Base-by-base conservation (phyloP, 495 filamentous ascomycete species). In the Friedmanniomyces endolithicus region DNA sequence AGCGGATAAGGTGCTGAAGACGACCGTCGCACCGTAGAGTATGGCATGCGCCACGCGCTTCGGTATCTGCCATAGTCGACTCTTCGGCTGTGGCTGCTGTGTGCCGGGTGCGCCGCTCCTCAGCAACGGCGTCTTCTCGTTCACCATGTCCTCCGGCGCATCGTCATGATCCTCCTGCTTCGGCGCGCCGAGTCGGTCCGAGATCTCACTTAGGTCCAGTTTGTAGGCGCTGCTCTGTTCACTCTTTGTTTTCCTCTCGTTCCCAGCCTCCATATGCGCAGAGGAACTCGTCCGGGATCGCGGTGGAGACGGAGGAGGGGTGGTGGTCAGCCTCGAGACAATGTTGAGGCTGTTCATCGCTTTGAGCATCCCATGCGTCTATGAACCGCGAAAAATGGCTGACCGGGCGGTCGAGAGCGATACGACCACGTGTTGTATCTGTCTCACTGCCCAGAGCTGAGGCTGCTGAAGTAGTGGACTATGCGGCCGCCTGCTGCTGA, bases 301-400 rank as follows among this genome's bases (percentile, higher is more conserved):
- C 35, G 63, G 48, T 6, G 70, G 66, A 29, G 62, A 69, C 24
- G 69, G 62, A 44, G 74, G 71, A 54, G 70, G 75, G 56, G 78
- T 75, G 67, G 75, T 76, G 62, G 82, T 82, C 58, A 86, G 81
- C 67, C 86, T 79, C 60, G 88, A 94, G 68, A 98, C 77, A 69
- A 95, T 86, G 71, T 94, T 95, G 75, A 97, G 73, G 65, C 90
- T 94, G 84, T 97, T 96, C 90, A 98, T 98, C 74, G 83, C 55
- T 20, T 29, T 52, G 35, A 54, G 37, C 59, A 50, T 58, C 1
- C 49, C 58, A 50, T 51, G 16, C 14, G 37, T 33, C 6, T 9
- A 12, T 11, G 19, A n/a, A 52, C 16, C 9, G n/a, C n/a, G n/a
- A n/a, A 17, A 41, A 44, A 29, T 19, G n/a, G 24, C 41, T 29